Conservation (phyloP, 169 alveolate genomes). For the Ichthyophthirius multifiliis region DNA sequence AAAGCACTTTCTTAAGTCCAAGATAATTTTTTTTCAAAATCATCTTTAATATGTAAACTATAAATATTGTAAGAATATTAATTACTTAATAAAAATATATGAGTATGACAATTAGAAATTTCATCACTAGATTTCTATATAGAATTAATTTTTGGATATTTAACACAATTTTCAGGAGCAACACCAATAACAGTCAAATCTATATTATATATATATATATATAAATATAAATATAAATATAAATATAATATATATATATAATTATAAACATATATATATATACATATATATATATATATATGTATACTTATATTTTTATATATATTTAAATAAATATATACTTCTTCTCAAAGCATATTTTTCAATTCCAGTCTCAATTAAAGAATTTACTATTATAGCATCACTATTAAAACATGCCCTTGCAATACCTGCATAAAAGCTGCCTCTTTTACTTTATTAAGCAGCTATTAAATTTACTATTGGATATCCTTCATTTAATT, state of each 20-base stretch:
- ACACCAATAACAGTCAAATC: conserved; percentile 75
- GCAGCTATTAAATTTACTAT: conserved; percentile 79
- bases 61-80: background rate
- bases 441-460: conserved; percentile 55
- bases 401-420: conserved; percentile 80
- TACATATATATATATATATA: background rate
- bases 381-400: conserved; percentile 77
- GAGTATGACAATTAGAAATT: conserved; percentile 83
- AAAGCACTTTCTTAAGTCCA: conserved; percentile 18
- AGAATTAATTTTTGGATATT: conserved; percentile 76
- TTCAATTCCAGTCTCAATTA: conserved; percentile 78
- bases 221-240: too few species aligned
- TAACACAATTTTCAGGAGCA: conserved; percentile 77
- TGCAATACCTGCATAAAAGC: conserved; percentile 79
- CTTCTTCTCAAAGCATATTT: conserved; percentile 76
- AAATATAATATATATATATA: too few species aligned
- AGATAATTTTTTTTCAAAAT: background rate
- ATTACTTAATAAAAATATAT: conserved; percentile 51
- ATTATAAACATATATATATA: background rate
- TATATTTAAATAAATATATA: background rate
- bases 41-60: background rate
- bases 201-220: background rate
- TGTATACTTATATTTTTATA: background rate
- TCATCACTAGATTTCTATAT: conserved; percentile 62
- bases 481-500: conserved; percentile 67